These are phyloP conservation scores for Marasmius fiardii DNA, from an alignment of 1,284 basidiomycete genomes.

Conservation along the genomic window DNA sequence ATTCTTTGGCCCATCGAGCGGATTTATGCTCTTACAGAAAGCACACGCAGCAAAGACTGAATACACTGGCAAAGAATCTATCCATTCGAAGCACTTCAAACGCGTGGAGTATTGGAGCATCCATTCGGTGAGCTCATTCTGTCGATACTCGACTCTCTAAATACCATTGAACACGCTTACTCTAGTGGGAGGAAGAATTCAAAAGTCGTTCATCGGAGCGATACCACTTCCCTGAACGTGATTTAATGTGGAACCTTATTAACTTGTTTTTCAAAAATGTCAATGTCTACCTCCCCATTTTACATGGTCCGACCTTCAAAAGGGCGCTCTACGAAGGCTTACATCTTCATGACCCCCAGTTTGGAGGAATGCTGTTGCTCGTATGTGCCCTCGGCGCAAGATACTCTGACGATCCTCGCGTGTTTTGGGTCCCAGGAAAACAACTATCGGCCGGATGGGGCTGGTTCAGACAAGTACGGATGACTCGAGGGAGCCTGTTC, in stretches of 20 bases:
- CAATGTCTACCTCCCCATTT: slow-evolving; percentile 50
- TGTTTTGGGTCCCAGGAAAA: slow-evolving; percentile 38
- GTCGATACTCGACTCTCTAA: too few species aligned
- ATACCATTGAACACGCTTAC: too few species aligned
- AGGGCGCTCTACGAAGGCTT: slow-evolving; percentile 41
- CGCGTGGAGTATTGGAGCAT: slow-evolving; percentile 32
- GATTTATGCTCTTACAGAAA: slow-evolving; percentile 46
- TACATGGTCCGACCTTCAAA: slow-evolving; percentile 63
- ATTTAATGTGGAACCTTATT: slow-evolving; percentile 37
- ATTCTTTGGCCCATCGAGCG: slow-evolving; percentile 64
- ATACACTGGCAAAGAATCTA: slow-evolving; percentile 25
- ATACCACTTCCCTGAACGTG: slow-evolving; percentile 15
- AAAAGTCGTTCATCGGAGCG: slow-evolving; percentile 16
- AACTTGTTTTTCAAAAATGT: slow-evolving; percentile 54
- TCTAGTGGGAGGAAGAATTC: slow-evolving; percentile 13
- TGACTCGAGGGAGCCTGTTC: slow-evolving; percentile 45
- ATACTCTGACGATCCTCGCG: slow-evolving; percentile 59
- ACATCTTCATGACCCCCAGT: slow-evolving; percentile 46
- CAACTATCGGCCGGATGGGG: slow-evolving; percentile 52
- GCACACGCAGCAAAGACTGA: slow-evolving; percentile 49
- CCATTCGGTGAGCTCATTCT: slow-evolving; percentile 23
- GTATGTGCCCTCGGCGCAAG: slow-evolving; percentile 64
- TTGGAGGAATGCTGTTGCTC: slow-evolving; percentile 54
- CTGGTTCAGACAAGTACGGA: slow-evolving; percentile 57
- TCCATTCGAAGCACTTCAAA: slow-evolving; percentile 19